These are phyloP conservation scores for Malus hybrid DNA, from an alignment of 331 rosid species.

Conservation along the genomic window DNA sequence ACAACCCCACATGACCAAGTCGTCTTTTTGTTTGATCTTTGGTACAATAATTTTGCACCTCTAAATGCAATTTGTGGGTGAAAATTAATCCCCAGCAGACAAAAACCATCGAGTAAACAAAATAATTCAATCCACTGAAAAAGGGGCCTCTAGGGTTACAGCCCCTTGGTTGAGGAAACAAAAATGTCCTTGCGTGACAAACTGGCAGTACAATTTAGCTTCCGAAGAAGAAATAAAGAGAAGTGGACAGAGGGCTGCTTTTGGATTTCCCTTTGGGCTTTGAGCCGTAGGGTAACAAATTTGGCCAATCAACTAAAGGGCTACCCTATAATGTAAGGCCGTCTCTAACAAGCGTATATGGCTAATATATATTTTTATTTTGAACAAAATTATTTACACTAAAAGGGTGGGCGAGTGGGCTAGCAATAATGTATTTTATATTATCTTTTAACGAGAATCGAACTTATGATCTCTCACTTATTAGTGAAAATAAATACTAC, in stretches of 20 bases:
- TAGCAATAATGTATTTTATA: too few species aligned
- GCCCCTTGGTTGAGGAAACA: neutral
- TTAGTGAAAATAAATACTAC: too few species aligned
- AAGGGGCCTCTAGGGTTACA: neutral
- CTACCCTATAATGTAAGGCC: neutral
- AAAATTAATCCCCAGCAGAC: neutral
- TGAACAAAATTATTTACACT: too few species aligned
- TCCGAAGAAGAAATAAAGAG: neutral
- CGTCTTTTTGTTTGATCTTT: neutral
- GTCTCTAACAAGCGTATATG: too few species aligned
- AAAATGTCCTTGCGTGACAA: neutral
- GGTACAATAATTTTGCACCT: neutral
- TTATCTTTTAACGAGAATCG: rapidly evolving
- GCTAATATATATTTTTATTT: too few species aligned
- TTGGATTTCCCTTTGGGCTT: neutral
- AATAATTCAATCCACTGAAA: neutral
- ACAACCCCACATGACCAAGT: neutral
- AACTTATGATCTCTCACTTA: too few species aligned
- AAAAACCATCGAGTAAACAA: neutral
- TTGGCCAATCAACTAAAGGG: neutral
- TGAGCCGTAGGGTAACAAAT: neutral
- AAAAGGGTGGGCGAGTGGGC: too few species aligned
- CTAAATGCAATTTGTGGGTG: neutral
- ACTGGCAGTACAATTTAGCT: neutral
- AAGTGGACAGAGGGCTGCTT: neutral